Conservation (phyloP, 2,329 filamentous ascomycete genomes). For the Dactylellina haptotyla region DNA sequence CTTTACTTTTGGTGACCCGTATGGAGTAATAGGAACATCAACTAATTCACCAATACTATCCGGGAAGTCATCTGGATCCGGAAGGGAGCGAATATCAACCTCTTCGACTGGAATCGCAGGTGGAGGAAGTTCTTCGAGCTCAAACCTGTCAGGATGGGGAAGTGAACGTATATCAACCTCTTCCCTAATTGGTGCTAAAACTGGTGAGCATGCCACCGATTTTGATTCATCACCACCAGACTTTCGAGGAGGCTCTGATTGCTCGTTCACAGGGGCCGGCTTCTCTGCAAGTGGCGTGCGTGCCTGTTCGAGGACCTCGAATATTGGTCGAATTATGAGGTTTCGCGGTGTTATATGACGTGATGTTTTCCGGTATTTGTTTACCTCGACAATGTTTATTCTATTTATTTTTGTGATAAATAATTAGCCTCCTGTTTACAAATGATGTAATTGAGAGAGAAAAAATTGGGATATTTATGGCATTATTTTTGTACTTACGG, state of each 20-base stretch:
- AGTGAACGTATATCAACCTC: conserved; percentile 4
- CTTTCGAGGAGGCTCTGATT: neutral
- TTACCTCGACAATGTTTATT: too few species aligned
- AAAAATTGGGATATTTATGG: conserved; percentile 11
- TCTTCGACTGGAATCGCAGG: neutral
- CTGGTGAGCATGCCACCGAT: neutral
- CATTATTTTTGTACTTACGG: conserved; percentile 25
- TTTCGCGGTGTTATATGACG: conserved; percentile 31
- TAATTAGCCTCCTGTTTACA: too few species aligned
- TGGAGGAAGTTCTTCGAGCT: neutral
- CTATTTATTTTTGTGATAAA: too few species aligned
- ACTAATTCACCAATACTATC: conserved; percentile 10
- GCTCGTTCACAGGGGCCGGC: neutral
- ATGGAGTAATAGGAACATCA: conserved; percentile 25
- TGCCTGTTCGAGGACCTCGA: conserved; percentile 26
- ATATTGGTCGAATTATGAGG: conserved; percentile 37
- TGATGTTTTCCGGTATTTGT: conserved; percentile 29
- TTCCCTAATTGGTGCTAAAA: neutral
- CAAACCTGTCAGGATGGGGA: conserved; percentile 30
- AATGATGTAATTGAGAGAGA: too few species aligned
- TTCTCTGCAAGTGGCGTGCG: conserved; percentile 4
- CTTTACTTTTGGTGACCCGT: conserved; percentile 16
- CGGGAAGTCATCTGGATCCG: conserved; percentile 29
- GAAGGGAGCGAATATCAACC: conserved; percentile 14
- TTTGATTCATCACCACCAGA: neutral